Percentiles rank a stretch among this genome's conserved stretches.
Evolutionary conservation across 441 rosid genomes (phyloP).

Genomic region (Erysimum cheiri): DNA sequence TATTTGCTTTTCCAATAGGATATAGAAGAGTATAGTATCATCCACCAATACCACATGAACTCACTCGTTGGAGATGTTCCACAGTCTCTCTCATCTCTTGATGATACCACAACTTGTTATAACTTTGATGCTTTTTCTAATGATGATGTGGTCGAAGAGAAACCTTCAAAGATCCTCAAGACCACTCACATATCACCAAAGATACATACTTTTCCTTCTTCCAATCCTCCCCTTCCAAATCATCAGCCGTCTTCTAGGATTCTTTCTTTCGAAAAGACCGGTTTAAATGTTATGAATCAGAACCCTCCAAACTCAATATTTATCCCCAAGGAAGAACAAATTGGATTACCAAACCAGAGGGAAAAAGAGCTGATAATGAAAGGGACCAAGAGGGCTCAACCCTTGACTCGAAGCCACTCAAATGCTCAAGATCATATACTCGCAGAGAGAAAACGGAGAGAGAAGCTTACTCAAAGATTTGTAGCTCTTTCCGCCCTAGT

Average conservation of each 20-base stretch:
- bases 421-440: slow-evolving; percentile 72
- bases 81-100: slow-evolving; percentile 25
- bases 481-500: slow-evolving; percentile 82
- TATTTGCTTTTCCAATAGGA: slow-evolving; percentile 26
- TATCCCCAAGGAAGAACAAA: slow-evolving; percentile 24
- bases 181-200: slow-evolving; percentile 25
- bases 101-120: slow-evolving; percentile 14
- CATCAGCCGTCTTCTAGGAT: slow-evolving; percentile 27
- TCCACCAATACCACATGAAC: slow-evolving; percentile 40
- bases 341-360: not conserved
- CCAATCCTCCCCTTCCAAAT: slow-evolving; percentile 5
- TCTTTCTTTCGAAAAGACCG: slow-evolving; percentile 38
- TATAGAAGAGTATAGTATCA: slow-evolving; percentile 37
- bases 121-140: slow-evolving; percentile 30
- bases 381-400: slow-evolving; percentile 34
- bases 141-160: slow-evolving; percentile 20
- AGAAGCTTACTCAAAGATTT: slow-evolving; percentile 83
- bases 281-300: slow-evolving; percentile 12
- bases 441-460: slow-evolving; percentile 87
- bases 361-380: not conserved
- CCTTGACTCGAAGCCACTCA: slow-evolving; percentile 28
- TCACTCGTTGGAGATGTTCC: slow-evolving; percentile 39
- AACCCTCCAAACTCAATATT: slow-evolving; percentile 21
- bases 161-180: slow-evolving; percentile 34
- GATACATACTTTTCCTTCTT: slow-evolving; percentile 4